Evolutionary conservation across 2,329 filamentous ascomycete species (phyloP), one percentile per base, ranked within the genome.

Genomic region (Rutstroemia sp.): DNA sequence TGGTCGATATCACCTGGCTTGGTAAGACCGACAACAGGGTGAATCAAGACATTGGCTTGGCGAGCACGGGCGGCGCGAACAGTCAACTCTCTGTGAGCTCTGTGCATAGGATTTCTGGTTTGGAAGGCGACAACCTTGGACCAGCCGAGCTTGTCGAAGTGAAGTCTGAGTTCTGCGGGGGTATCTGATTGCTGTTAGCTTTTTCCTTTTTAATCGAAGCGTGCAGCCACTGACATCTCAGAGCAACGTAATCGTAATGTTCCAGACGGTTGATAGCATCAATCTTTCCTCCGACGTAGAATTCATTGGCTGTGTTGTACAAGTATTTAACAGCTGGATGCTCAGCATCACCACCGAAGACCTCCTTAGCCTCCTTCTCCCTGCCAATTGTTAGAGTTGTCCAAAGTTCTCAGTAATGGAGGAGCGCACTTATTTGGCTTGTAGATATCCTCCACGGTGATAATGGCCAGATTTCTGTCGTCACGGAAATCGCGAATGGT

Each of bases 61-160:
- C 95, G 90, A 57, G 88, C 88, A 68, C 94, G 92, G 64, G 94
- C 94, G 65, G 94, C 94, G 69, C 94, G 91, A 70, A 99, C 94
- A 58, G 94, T 99, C 74, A 99, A 79, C 79, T 99, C 94, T 76
- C 94, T 85, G 77, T 99, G 94, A 72, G 94, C 94, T 70, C 94
- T 88, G 80, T 99, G 94, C 94, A 99, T 99, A 67, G 94, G 94
- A 78, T 99, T 99, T 73, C 92, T 81, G 63, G 94, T 99, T 82
- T 99, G 94, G 87, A 99, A 99, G 70, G 94, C 94, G 63, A 99
- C 94, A 66, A 99, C 92, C 74, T 87, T 87, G 74, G 88, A 86
- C 94, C 94, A 99, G 76, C 94, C 94, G 67, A 99, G 90, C 83
- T 99, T 99, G 81, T 97, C 94, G 71, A 99, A 99, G 80, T 97